phyloP scores from a whole-genome alignment of 2,329 filamentous ascomycete genomes.

The Orbilia oligospora region DNA sequence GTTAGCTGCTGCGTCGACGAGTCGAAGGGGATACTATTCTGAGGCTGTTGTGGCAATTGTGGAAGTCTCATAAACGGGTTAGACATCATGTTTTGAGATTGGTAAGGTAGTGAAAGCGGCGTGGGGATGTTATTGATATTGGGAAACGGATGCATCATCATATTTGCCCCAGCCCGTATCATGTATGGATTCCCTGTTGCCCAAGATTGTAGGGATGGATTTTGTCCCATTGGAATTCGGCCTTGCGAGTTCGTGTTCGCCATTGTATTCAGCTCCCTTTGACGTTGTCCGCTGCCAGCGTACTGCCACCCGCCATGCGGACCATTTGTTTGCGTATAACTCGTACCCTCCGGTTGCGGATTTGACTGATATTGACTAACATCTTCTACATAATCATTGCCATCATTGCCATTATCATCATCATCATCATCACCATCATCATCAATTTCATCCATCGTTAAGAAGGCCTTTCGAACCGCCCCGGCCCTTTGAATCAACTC shows the following conservation, averaged over 20 bases:
- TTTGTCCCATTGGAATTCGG: not conserved
- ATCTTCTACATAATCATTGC: too few species aligned
- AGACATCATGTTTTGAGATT: constrained; percentile 7
- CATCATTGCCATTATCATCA: too few species aligned
- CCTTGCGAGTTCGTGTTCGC: not conserved
- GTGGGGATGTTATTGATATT: not conserved
- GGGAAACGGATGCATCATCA: not conserved
- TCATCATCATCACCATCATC: too few species aligned
- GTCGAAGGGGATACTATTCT: too few species aligned
- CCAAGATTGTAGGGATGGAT: not conserved
- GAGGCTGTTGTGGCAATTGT: not conserved
- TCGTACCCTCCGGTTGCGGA: too few species aligned
- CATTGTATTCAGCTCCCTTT: not conserved
- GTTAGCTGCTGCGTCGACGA: too few species aligned
- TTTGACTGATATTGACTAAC: too few species aligned
- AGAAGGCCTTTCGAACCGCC: not conserved
- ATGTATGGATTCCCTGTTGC: not conserved
- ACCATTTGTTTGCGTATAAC: too few species aligned
- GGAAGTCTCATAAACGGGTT: not conserved
- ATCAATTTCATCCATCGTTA: not conserved
- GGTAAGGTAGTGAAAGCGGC: too few species aligned
- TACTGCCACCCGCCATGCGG: too few species aligned
- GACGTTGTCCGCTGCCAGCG: not conserved
- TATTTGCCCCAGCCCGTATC: not conserved
- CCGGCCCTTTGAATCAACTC: constrained; percentile 5